phyloP scores from a whole-genome alignment of 345 rosid genomes.

The Salix dunnii region DNA sequence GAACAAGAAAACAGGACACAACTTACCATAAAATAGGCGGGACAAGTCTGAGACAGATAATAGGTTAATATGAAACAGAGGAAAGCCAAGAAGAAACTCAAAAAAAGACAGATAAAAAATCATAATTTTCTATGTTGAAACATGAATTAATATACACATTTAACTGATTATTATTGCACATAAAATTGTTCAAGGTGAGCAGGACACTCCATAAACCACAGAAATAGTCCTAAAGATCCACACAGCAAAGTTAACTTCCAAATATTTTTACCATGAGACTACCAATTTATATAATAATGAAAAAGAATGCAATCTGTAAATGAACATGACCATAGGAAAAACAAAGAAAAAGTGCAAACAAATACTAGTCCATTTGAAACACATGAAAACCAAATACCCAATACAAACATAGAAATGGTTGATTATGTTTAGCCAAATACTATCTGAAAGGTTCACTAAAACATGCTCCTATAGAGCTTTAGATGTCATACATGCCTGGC shows the following conservation, averaged over 20 bases:
- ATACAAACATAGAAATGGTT: background rate
- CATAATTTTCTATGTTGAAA: background rate
- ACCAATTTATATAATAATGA: background rate
- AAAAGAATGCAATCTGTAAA: background rate
- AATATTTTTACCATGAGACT: background rate
- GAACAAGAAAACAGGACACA: background rate
- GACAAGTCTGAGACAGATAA: background rate
- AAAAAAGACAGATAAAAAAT: background rate
- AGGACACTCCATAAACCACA: background rate
- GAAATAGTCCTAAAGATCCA: background rate
- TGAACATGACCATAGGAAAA: background rate
- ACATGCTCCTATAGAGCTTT: conserved; percentile 20
- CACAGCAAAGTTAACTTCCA: background rate
- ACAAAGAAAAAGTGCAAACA: background rate
- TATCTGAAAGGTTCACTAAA: conserved; percentile 5
- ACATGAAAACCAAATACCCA: conserved; percentile 2
- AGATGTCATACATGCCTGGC: conserved; percentile 71
- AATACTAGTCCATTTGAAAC: background rate
- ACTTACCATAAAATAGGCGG: background rate
- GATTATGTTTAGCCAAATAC: background rate
- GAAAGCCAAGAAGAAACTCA: background rate
- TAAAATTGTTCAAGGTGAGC: background rate
- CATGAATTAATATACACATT: background rate
- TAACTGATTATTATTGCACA: background rate
- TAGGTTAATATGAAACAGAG: background rate